These are phyloP conservation scores for Coemansia sp. DNA, from an alignment of 192 early-diverging fungal genomes.

Conservation along the genomic window DNA sequence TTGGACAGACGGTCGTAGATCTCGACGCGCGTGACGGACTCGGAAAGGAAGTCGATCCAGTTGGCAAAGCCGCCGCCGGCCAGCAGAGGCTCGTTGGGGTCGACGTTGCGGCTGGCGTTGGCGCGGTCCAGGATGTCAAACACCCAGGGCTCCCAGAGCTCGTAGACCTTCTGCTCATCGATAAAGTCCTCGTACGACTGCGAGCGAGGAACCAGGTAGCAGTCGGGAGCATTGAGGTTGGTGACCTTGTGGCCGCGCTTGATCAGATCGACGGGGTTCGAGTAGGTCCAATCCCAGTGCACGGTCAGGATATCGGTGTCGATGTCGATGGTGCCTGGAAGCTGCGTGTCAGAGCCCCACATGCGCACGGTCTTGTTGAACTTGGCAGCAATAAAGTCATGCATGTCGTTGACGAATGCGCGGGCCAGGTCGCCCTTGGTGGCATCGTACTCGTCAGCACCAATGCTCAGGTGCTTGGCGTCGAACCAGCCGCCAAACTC, in stretches of 20 bases:
- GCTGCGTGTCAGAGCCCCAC: conserved; percentile 51
- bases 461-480: conserved; percentile 43
- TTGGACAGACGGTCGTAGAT: conserved; percentile 42
- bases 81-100: conserved; percentile 30
- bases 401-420: conserved; percentile 40
- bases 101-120: conserved; percentile 41
- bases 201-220: conserved; percentile 49
- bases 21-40: conserved; percentile 50
- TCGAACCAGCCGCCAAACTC: conserved; percentile 54
- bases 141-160: conserved; percentile 48
- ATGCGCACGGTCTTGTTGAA: conserved; percentile 46
- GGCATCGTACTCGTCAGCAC: conserved; percentile 50
- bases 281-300: conserved; percentile 32
- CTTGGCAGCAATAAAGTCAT: conserved; percentile 41
- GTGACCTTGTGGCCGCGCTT: conserved; percentile 39
- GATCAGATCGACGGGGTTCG: conserved; percentile 31
- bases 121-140: conserved; percentile 42
- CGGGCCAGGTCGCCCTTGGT: conserved; percentile 44
- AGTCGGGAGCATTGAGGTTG: conserved; percentile 48
- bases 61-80: conserved; percentile 48
- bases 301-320: conserved; percentile 37
- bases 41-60: conserved; percentile 49
- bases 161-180: conserved; percentile 37
- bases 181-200: conserved; percentile 35
- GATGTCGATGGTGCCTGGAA: conserved; percentile 43